These are phyloP conservation scores for Cymbopogon flexuosus DNA, from an alignment of 202 grass and related monocot genomes.

Conservation along the genomic window DNA sequence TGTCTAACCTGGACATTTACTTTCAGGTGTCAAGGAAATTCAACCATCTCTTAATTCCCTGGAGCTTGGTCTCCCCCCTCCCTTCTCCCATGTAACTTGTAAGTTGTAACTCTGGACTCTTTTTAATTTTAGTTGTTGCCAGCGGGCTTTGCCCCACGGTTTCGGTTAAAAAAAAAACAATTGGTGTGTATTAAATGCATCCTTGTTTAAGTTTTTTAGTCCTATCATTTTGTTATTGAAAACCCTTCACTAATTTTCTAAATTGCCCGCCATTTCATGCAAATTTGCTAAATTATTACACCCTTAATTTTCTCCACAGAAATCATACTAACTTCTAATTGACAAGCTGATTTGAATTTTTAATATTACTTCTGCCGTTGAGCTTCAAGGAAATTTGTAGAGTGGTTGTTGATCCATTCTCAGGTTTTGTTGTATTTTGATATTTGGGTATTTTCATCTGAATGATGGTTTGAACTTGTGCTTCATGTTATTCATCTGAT, in stretches of 20 bases:
- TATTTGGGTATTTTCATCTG: background rate
- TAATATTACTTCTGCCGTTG: background rate
- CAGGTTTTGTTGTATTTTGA: background rate
- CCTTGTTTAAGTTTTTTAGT: background rate
- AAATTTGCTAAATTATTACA: conserved; percentile 5
- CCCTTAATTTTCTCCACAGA: background rate
- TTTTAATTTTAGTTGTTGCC: too few species aligned
- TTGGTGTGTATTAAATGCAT: conserved; percentile 33
- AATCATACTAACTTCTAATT: too few species aligned
- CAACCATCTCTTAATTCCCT: conserved; percentile 58
- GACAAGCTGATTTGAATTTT: background rate
- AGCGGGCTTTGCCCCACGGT: too few species aligned
- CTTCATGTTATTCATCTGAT: background rate
- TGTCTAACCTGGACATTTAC: conserved; percentile 20
- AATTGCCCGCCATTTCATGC: background rate
- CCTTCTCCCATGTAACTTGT: too few species aligned
- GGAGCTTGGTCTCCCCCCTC: conserved; percentile 40
- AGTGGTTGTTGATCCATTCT: background rate
- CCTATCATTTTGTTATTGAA: background rate
- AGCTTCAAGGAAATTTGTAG: background rate
- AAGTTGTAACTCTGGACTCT: too few species aligned
- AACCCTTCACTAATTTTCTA: background rate
- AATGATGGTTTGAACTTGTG: background rate
- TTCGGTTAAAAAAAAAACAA: background rate
- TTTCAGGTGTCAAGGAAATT: conserved; percentile 74